A percentile compares a stretch with the other conserved stretches of the same genome.
These are phyloP conservation scores for Helotiales sp. DNA, from an alignment of 2,329 filamentous ascomycete species.

Conservation along the genomic window DNA sequence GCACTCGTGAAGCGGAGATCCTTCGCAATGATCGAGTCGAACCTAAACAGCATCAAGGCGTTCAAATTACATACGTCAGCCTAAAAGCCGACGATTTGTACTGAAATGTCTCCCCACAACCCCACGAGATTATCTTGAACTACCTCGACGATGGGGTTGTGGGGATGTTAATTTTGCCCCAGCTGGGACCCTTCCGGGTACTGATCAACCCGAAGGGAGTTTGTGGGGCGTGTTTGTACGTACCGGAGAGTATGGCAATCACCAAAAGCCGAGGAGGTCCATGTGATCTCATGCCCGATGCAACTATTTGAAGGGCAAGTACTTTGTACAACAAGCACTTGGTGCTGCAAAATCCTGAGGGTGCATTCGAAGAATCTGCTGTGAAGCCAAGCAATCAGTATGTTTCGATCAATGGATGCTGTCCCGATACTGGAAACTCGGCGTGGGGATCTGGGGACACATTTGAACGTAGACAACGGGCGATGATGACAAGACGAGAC, in stretches of 20 bases:
- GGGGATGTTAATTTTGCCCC: neutral
- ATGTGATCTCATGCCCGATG: neutral
- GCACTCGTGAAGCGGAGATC: neutral
- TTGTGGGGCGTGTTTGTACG: neutral
- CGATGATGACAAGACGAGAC: neutral
- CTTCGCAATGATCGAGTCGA: conserved; percentile 1
- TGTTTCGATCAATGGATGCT: neutral
- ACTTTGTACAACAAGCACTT: neutral
- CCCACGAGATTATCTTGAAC: neutral
- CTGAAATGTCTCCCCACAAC: neutral
- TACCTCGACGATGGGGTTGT: neutral
- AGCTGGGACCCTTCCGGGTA: neutral
- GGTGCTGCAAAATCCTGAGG: neutral
- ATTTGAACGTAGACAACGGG: neutral
- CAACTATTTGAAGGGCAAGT: neutral
- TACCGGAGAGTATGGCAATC: neutral
- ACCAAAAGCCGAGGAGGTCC: neutral
- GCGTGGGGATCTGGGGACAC: conserved; percentile 5
- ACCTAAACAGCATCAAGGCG: neutral
- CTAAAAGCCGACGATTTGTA: conserved; percentile 6
- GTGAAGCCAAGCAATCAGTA: neutral
- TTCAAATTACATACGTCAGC: neutral
- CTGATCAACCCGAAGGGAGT: neutral
- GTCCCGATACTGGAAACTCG: neutral
- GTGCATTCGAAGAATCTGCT: neutral